Evolutionary conservation across 2,329 filamentous ascomycete genomes (phyloP).

Genomic region (Mycosphaerella sp.): DNA sequence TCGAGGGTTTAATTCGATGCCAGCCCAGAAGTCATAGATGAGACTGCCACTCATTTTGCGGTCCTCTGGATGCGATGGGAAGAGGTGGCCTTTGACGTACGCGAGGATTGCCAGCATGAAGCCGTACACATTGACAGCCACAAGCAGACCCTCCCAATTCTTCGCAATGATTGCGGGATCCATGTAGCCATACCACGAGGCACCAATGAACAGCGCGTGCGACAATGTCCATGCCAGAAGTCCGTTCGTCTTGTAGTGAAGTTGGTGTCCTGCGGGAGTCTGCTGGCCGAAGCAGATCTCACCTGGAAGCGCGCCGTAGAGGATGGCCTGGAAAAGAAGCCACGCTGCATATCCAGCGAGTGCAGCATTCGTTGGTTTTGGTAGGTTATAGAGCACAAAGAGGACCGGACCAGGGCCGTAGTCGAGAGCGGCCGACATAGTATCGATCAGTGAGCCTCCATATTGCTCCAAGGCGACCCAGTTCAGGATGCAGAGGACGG

Average conservation of each 20-base stretch:
- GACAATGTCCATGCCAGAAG: slow-evolving; percentile 16
- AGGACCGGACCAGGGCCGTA: slow-evolving; percentile 9
- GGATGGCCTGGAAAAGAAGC: slow-evolving; percentile 12
- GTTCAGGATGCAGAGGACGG: slow-evolving; percentile 9
- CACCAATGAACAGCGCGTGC: slow-evolving; percentile 15
- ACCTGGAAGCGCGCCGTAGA: slow-evolving; percentile 11
- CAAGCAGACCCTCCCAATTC: slow-evolving; percentile 20
- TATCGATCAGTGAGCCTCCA: slow-evolving; percentile 1
- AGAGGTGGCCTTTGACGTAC: slow-evolving; percentile 16
- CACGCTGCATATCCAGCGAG: slow-evolving; percentile 9
- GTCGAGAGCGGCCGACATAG: slow-evolving; percentile 5
- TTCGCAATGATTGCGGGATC: slow-evolving; percentile 16
- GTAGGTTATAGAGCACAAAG: slow-evolving; percentile 8
- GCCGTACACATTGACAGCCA: slow-evolving; percentile 18
- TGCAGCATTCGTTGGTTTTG: slow-evolving; percentile 3
- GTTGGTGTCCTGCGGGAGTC: slow-evolving; percentile 9
- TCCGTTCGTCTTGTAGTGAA: slow-evolving; percentile 15
- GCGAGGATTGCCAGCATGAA: slow-evolving; percentile 14
- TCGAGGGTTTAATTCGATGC: slow-evolving; percentile 20
- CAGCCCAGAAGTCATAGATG: slow-evolving; percentile 20
- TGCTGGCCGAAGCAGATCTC: slow-evolving; percentile 11
- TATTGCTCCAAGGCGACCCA: slow-evolving; percentile 14
- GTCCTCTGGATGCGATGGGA: slow-evolving; percentile 16
- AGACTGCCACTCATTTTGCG: slow-evolving; percentile 18
- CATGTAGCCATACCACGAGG: slow-evolving; percentile 7